Conservation (phyloP, 1,284 basidiomycete species). For the Cutaneotrichosporon sp. region DNA sequence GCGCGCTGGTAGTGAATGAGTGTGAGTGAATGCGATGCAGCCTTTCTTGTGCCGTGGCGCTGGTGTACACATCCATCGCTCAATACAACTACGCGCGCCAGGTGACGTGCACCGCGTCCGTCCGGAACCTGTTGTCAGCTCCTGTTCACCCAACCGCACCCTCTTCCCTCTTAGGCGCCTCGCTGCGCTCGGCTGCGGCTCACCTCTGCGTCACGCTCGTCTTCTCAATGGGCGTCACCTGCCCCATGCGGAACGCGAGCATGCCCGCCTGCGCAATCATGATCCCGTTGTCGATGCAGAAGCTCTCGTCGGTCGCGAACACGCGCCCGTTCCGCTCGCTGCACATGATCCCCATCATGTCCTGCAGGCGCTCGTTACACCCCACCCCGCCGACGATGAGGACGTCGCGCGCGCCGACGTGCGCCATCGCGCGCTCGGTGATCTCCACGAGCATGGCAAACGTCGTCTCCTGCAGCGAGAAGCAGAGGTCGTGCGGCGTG, state of each 20-base stretch:
- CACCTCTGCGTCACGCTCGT: conserved; percentile 88
- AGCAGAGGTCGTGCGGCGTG: conserved; percentile 92
- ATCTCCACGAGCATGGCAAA: conserved; percentile 99
- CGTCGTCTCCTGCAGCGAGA: conserved; percentile 94
- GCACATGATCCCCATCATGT: conserved; percentile 99
- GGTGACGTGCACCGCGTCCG: conserved; percentile 83
- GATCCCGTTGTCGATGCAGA: conserved; percentile 99
- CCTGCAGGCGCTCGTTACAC: conserved; percentile 90
- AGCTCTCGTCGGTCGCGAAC: conserved; percentile 91
- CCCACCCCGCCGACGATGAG: conserved; percentile 98
- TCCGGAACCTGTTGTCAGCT: conserved; percentile 68
- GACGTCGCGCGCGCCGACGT: conserved; percentile 93
- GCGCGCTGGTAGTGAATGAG: too few relatives aligned
- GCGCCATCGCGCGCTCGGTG: conserved; percentile 98
- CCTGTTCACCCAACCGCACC: too few relatives aligned
- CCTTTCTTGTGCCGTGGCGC: too few relatives aligned
- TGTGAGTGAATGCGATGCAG: too few relatives aligned
- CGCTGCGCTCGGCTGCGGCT: too few relatives aligned
- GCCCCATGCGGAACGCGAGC: conserved; percentile 90
- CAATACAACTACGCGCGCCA: conserved; percentile 62
- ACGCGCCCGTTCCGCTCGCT: conserved; percentile 83
- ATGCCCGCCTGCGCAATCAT: conserved; percentile 99
- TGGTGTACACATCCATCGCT: neutral
- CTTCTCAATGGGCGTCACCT: conserved; percentile 70
- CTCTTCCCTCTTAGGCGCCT: too few relatives aligned